Conservation (phyloP, 106 monocot genomes). For the Xerophyta viscosa region DNA sequence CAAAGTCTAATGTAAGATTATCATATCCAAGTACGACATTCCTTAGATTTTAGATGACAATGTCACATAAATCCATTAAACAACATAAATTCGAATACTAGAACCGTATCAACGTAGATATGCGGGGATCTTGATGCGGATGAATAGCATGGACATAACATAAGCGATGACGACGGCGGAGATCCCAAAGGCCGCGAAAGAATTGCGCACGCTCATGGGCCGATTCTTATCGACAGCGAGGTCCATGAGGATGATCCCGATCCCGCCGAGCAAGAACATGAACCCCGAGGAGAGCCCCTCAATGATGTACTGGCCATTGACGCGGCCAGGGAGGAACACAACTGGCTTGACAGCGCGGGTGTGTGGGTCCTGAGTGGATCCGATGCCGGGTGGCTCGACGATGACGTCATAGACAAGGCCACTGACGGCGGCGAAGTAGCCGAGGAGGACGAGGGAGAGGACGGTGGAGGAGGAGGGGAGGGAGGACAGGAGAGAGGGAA, state of each 20-base stretch:
- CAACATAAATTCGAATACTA: too few species aligned
- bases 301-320: conserved; percentile 97
- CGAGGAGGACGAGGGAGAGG: conserved; percentile 74
- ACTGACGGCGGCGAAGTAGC: conserved; percentile 90
- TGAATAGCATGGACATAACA: conserved; percentile 84
- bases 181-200: conserved; percentile 68
- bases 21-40: too few species aligned
- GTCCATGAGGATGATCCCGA: conserved; percentile 79
- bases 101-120: conserved; percentile 72
- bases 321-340: conserved; percentile 82
- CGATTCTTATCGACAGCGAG: conserved; percentile 65
- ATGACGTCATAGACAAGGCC: conserved; percentile 93
- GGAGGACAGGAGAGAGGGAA: conserved; percentile 44
- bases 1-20: too few species aligned
- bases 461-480: conserved; percentile 73
- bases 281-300: conserved; percentile 94
- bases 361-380: conserved; percentile 59
- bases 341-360: conserved; percentile 72
- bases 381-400: conserved; percentile 98
- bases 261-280: conserved; percentile 90
- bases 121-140: conserved; percentile 87
- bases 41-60: too few species aligned
- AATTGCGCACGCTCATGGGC: conserved; percentile 54
- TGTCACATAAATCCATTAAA: too few species aligned
- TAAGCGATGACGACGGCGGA: conserved; percentile 60